Base-by-base conservation (phyloP, 2,329 filamentous ascomycete genomes). In the Alternaria infectoria region DNA sequence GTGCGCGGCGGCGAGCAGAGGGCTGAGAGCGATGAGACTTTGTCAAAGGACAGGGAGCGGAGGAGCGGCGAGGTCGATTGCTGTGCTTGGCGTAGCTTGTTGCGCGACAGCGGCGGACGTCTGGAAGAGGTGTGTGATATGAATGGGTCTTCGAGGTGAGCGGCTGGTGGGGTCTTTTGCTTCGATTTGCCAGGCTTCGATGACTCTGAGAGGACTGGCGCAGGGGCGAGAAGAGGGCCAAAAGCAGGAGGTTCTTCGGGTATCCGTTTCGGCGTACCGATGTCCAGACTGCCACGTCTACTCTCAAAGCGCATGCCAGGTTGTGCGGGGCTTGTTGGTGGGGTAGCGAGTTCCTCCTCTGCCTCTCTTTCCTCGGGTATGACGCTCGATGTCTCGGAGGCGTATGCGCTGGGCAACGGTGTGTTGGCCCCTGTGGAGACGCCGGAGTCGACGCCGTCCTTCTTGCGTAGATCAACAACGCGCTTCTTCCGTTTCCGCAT, bases 401-500 rank as follows among this genome's bases (percentile, higher is more conserved):
- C 83, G 11, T 85, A 83, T 23, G 89, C 81, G 15, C 88, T 90
- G 23, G 82, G 82, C 13, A 79, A 74, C 47, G 84, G 84, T 15
- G 80, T 83, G 11, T 78, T 81, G 23, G 84, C 86, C 11, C 83
- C 83, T 12, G 87, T 87, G 40, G 85, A 87, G 26, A 83, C 79
- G 43, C 82, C 83, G 25, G 85, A 79, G 43, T 83, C 82, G 55
- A 77, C 78, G 12, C 76, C 79, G 62, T 86, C 85, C 65, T 87
- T 84, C 65, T 86, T 88, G n/a, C 93, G 87, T 13, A 96, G 83
- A 74, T 96, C 93, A 64, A 96, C 91, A 13, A 96, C 90, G 19
- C 93, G 86, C 62, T 88, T 93, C 86, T 95, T 96, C 84, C 92
- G 92, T 82, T 92, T 95, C 57, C 91, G 88, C 32, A 88, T 85